Conservation (phyloP, 208 protist genomes). For the Trypanosoma mega region DNA sequence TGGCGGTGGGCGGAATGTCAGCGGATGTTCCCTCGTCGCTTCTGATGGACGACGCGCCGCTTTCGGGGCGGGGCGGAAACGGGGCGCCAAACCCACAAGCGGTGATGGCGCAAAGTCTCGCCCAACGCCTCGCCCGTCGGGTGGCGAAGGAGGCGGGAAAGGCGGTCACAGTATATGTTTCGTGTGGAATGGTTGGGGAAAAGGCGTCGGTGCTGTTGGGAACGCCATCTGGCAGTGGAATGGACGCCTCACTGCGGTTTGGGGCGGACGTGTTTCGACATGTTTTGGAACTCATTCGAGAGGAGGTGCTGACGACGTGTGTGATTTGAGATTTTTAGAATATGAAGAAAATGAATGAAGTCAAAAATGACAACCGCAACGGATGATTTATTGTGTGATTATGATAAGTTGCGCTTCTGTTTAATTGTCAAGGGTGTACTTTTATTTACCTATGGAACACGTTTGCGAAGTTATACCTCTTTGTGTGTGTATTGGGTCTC, state of each 20-base stretch:
- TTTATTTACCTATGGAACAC: no score
- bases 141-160: constrained; percentile 17
- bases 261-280: constrained; percentile 35
- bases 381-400: no score
- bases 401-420: no score
- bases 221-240: constrained; percentile 41
- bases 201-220: constrained; percentile 41
- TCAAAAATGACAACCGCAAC: no score
- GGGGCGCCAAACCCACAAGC: constrained; percentile 29
- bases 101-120: constrained; percentile 40
- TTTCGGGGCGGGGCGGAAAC: neutral
- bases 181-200: constrained; percentile 53
- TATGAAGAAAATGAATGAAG: no score
- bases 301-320: constrained; percentile 9
- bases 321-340: neutral
- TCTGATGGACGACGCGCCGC: constrained; percentile 31
- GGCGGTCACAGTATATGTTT: constrained; percentile 41
- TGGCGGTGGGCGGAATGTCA: constrained; percentile 22
- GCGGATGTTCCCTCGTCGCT: constrained; percentile 20
- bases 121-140: constrained; percentile 39
- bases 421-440: no score
- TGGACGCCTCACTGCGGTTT: constrained; percentile 53
- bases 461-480: no score
- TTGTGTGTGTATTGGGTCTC: no score
- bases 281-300: constrained; percentile 26